Base-by-base conservation (phyloP, 768 basidiomycete genomes). In the Tricholoma flavovirens region DNA sequence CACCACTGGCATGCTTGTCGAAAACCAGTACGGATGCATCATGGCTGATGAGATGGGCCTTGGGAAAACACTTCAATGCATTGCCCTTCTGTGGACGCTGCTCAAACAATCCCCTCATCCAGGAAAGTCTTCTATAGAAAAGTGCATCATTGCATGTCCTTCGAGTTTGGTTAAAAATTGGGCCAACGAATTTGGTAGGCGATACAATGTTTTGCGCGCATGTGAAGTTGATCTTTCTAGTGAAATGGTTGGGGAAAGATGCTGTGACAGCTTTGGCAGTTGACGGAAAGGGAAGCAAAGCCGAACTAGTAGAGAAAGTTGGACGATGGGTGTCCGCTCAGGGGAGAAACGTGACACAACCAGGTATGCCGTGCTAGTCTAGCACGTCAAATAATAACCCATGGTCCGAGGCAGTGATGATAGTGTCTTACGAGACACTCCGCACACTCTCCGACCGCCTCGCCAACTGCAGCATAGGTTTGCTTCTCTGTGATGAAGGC, bases 21-120 rank as follows among this genome's bases (percentile, higher is more conserved):
- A 92, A 45, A 90, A 93, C 63, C 93, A 96, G 59, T 88, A 86
- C 58, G 92, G 91, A 0, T 98, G 96, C 66, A 99, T 99, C 69
- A 98, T 99, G 96, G 96, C 96, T 1, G 96, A 99, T 66, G 96
- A 96, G 71, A 99, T 99, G 96, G 96, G 96, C 64, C 83, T 98
- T 12, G 96, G 93, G 15, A 95, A 97, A 71, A 96, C 95, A 14
- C 78, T 99, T 14, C 97, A 99, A 67, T 98, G 97, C 67, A 98
- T 99, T 59, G 80, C 96, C 2, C 81, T 99, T 17, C 71, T 99
- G 56, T 98, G 95, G 93, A 98, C 96, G 0, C 71, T 98, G 11
- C 73, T 98, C 50, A 97, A 93, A 70, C 97, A 99, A 66, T 98
- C 97, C 0, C 93, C 97, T 0, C 83, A 86, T 51, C 76, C 94